Evolutionary conservation across 2,329 filamentous ascomycete species (phyloP), one percentile per base, ranked within the genome.

Genomic region (Ascochyta pisi): DNA sequence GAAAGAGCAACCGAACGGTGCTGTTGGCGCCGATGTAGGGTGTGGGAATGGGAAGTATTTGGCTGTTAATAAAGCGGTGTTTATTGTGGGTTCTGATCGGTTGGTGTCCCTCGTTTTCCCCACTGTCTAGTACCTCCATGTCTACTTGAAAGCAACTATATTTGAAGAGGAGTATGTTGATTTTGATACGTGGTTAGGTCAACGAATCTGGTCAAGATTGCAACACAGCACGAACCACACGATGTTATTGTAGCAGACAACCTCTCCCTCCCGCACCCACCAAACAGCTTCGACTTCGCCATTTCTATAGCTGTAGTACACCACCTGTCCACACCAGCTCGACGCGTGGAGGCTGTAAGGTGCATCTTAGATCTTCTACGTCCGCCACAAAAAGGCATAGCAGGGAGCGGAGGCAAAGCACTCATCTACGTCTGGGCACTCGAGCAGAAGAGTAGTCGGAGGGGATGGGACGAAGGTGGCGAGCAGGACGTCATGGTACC

Each of bases 31-130:
- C 29, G 95, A 99, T 76, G 83, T 98, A 53, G 95, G 95, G 58
- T 98, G 95, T 77, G 95, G 95, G 57, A 99, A 99, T 78, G 95
- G 95, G 65, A 98, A 98, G 81, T 97, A 98, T 75, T 81, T 98
- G 58, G 81, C 84, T 57, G 89, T 96, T 54, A 96, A 96, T 77
- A 83, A 82, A 22, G 78, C 85, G 66, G 78, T 96, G 44, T 92
- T 90, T 78, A 89, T 97, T 50, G 74, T 98, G 56, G 94, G 87
- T 54, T 94, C 89, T 52, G 95, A 98, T 79, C 86, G 92, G 80
- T 96, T 67, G 13, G 29, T 31, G 10, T 13, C 29, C 29, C 29
- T 12, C 6, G 81, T 80, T 23, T 78, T 15, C 9, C 8, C 3
- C 13, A 4, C 29, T 31, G 4, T 31, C 13, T 13, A 12, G 10